These are phyloP conservation scores for Gaeumannomyces tritici DNA, from an alignment of 2,329 filamentous ascomycete genomes.

Conservation along the genomic window DNA sequence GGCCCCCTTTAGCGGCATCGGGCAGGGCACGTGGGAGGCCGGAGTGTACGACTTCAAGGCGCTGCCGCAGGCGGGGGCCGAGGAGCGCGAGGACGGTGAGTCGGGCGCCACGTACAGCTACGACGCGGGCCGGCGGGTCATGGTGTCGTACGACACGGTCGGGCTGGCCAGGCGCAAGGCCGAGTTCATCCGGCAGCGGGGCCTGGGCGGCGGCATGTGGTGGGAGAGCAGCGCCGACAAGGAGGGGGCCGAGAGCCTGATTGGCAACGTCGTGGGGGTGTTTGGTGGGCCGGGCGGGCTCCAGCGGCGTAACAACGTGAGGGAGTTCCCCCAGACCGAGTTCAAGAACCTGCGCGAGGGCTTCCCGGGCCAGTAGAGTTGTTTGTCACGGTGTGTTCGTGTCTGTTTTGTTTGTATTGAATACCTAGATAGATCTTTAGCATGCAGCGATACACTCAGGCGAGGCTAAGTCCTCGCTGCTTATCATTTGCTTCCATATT, in stretches of 20 bases:
- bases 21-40: constrained; percentile 73
- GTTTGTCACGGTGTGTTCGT: too few relatives aligned
- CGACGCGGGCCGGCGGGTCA: constrained; percentile 46
- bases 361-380: constrained; percentile 27
- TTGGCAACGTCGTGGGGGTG: constrained; percentile 49
- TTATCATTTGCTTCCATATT: too few relatives aligned
- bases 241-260: constrained; percentile 54
- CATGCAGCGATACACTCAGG: too few relatives aligned
- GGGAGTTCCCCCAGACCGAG: constrained; percentile 55
- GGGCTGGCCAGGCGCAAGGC: constrained; percentile 60
- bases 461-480: too few relatives aligned
- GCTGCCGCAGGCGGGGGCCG: constrained; percentile 58
- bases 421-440: too few relatives aligned
- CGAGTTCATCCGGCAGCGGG: constrained; percentile 54
- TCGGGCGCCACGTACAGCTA: constrained; percentile 72
- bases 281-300: constrained; percentile 45
- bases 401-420: too few relatives aligned
- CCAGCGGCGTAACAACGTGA: constrained; percentile 45
- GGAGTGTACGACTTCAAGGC: constrained; percentile 86
- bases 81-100: constrained; percentile 53
- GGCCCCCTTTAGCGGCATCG: constrained; percentile 58
- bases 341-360: constrained; percentile 60
- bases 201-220: constrained; percentile 91
- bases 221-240: constrained; percentile 85
- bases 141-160: constrained; percentile 75